A percentile compares a stretch with the other conserved stretches of the same genome.
These are phyloP conservation scores for Penicillium janthinellum DNA, from an alignment of 2,329 filamentous ascomycete species.

Conservation along the genomic window DNA sequence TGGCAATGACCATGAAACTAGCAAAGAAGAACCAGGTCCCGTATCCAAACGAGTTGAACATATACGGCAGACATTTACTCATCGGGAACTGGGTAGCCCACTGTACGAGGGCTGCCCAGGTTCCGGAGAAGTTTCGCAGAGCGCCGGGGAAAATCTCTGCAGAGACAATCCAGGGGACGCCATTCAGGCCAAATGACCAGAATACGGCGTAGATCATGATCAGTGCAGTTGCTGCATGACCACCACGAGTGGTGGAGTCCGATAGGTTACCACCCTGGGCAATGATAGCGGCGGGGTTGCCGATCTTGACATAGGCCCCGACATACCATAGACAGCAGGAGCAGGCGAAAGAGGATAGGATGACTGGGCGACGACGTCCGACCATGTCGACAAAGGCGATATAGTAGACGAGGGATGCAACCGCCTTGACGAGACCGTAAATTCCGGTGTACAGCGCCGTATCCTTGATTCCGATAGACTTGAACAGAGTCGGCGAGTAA, in stretches of 20 bases:
- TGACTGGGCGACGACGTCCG: constrained; percentile 19
- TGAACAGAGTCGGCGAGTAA: constrained; percentile 24
- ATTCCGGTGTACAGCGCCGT: constrained; percentile 24
- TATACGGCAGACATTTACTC: constrained; percentile 44
- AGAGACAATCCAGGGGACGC: constrained; percentile 48
- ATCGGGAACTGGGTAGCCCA: constrained; percentile 35
- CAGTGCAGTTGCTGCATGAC: constrained; percentile 22
- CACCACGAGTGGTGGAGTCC: constrained; percentile 19
- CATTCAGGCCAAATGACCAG: constrained; percentile 46
- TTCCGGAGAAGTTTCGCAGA: constrained; percentile 42
- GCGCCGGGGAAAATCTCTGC: constrained; percentile 47
- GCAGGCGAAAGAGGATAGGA: constrained; percentile 23
- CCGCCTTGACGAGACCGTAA: constrained; percentile 26
- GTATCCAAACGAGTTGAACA: constrained; percentile 43
- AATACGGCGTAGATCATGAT: constrained; percentile 30
- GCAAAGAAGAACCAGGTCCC: constrained; percentile 46
- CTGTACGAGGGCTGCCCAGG: constrained; percentile 28
- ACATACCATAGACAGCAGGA: constrained; percentile 23
- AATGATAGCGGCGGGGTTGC: constrained; percentile 19
- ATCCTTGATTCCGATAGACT: constrained; percentile 21
- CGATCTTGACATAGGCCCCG: constrained; percentile 24
- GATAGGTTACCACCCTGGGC: constrained; percentile 11
- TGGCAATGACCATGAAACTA: constrained; percentile 35
- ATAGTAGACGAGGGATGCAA: constrained; percentile 25
- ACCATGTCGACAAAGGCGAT: constrained; percentile 22